A percentile compares a stretch with the other conserved stretches of the same genome.
These are phyloP conservation scores for Epicoccum sorghinum DNA, from an alignment of 2,329 filamentous ascomycete species.

Conservation along the genomic window DNA sequence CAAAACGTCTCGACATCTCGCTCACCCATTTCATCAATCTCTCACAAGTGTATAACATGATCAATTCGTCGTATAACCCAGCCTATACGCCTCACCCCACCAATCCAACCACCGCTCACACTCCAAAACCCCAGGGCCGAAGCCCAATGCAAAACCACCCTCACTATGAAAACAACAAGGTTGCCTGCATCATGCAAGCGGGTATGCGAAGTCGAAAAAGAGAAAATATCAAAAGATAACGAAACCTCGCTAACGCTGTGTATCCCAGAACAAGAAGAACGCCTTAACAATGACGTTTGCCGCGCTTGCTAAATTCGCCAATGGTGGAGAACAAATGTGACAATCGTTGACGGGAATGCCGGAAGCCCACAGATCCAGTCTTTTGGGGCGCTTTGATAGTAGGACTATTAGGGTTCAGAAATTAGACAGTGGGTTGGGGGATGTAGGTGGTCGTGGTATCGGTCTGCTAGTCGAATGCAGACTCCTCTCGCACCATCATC, in stretches of 20 bases:
- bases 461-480: conserved; percentile 30
- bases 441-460: conserved; percentile 18
- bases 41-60: no score
- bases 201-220: conserved; percentile 22
- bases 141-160: background rate
- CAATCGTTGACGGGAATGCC: conserved; percentile 5
- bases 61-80: no score
- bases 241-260: conserved; percentile 12
- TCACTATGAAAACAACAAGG: conserved; percentile 1
- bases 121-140: background rate
- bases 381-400: conserved; percentile 30
- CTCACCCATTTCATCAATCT: no score
- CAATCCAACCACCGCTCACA: no score
- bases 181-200: conserved; percentile 23
- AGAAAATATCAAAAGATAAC: background rate
- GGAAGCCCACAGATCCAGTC: conserved; percentile 35
- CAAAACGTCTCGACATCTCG: no score
- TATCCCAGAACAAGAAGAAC: background rate
- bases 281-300: conserved; percentile 2
- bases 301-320: conserved; percentile 7
- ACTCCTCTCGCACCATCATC: conserved; percentile 31
- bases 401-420: conserved; percentile 40
- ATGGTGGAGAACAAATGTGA: background rate
- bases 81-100: no score
- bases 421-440: conserved; percentile 26